Evolutionary conservation across 805 yeast genomes (phyloP), one percentile per base, ranked within the genome.

Genomic region (Blastobotrys attinorum): DNA sequence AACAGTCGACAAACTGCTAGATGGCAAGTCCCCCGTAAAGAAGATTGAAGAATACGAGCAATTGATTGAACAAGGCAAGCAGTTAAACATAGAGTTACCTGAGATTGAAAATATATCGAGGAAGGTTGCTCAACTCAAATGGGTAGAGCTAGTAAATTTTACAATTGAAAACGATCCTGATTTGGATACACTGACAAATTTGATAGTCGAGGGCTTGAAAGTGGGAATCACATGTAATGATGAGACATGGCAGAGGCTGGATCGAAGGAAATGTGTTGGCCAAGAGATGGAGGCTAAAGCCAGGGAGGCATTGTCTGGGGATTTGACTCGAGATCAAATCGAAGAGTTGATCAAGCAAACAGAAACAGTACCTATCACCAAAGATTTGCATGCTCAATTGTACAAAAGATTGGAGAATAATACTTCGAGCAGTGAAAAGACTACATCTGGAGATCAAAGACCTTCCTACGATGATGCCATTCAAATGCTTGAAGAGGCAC

Each of bases 81-180:
- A 79, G 2, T 74, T 81, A 54, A 83, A 83, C 3, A 59, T 83
- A 31, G 69, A 66, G 4, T 57, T 83, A 13, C 73, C 76, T 2
- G 71, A 80, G 3, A 56, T 67, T 10, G 68, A 67, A 20, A 44
- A 64, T 16, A 58, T 75, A 39, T 69, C 66, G 39, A 59, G 63
- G 25, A 54, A 72, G 3, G 59, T 67, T 8, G 51, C 61, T 23
- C 63, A 71, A 46, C 52, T 61, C 36, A 52, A 52, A 16, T 74
- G 79, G 77, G 27, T 67, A 18, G 60, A 61, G 2, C 53, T 45
- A 7, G 61, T 52, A 15, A n/a, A n/a, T n/a, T n/a, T n/a, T n/a
- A 53, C 55, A 45, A 3, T 37, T 56, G 16, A 32, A 51, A 16
- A 46, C 52, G 18, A 48, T 20, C 49, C 46, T 8, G 47, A 47